Evolutionary conservation across 768 basidiomycete genomes (phyloP), one percentile per base, ranked within the genome.

Genomic region (Termitomyces sp.): DNA sequence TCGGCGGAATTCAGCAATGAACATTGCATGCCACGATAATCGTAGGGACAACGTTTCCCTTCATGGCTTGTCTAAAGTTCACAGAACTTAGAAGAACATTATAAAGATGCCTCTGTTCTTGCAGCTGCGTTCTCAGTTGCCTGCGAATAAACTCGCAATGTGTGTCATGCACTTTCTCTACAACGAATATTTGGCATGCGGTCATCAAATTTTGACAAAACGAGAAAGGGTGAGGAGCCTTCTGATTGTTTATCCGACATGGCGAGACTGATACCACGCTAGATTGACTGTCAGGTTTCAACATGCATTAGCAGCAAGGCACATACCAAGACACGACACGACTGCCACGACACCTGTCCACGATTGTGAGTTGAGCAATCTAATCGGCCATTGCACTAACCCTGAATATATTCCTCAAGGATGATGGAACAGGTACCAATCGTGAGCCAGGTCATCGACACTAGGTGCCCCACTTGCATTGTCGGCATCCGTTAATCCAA

Each of bases 111-210:
- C 43, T 18, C 12, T 13, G 44, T 0, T 1, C 3, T 18, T 12
- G 16, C 12, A 27, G 43, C 10, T 44, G 18, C n/a, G 18, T 10
- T 31, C 13, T 13, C 20, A 42, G 23, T 41, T n/a, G n/a, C n/a
- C n/a, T n/a, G n/a, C 5, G 3, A 29, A 5, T 11, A n/a, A 45
- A 18, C 6, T 18, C 29, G 18, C 18, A 13, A 52, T 52, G 50
- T 52, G 50, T 42, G 9, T 31, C 10, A 42, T 52, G 50, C 50
- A 41, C 41, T 43, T 43, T 22, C 16, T 52, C 11, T 52, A 43
- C 13, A 52, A 52, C 50, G 50, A 43, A 52, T 52, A 43, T 45
- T 45, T n/a, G n/a, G n/a, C 44, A n/a, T 45, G 44, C 18, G 20
- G 27, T 5, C 44, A 45, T 18, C 44, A 23, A 18, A 38, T 52